Evolutionary conservation across 495 filamentous ascomycete genomes (phyloP).

Genomic region (Daldinia grandis): DNA sequence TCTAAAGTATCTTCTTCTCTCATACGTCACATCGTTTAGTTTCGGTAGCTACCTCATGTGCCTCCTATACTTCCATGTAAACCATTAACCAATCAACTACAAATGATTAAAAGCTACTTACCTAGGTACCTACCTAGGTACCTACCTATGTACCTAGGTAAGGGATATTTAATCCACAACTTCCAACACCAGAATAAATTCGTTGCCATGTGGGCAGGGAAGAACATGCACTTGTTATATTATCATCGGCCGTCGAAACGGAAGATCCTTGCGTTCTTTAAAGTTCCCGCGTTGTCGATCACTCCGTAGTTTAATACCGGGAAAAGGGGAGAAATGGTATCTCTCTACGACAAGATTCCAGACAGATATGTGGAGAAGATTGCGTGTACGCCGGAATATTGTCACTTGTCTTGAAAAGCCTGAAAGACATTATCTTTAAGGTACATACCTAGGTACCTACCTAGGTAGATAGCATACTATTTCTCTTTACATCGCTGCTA

Average conservation of each 20-base stretch:
- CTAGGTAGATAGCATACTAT: no score
- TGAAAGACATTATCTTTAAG: no score
- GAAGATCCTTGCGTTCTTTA: conserved; percentile 23
- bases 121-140: no score
- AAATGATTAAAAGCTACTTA: no score
- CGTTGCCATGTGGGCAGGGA: background rate
- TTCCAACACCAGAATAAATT: background rate
- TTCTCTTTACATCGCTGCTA: background rate
- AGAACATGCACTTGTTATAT: background rate
- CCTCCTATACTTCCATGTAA: background rate
- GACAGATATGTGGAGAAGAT: conserved; percentile 36
- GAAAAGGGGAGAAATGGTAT: conserved; percentile 19
- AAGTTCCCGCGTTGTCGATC: conserved; percentile 32
- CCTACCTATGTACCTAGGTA: no score
- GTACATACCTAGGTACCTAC: no score
- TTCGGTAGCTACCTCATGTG: no score
- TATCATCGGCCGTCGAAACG: conserved; percentile 9
- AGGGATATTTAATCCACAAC: background rate
- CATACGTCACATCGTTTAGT: background rate
- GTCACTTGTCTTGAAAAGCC: no score
- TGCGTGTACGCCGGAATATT: conserved; percentile 33
- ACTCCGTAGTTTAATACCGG: conserved; percentile 6
- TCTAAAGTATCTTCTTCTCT: background rate
- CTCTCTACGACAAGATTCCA: background rate
- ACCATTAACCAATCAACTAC: background rate